Evolutionary conservation across 1,284 basidiomycete genomes (phyloP), one percentile per base, ranked within the genome.

Genomic region (Tylopilus orsonianus): DNA sequence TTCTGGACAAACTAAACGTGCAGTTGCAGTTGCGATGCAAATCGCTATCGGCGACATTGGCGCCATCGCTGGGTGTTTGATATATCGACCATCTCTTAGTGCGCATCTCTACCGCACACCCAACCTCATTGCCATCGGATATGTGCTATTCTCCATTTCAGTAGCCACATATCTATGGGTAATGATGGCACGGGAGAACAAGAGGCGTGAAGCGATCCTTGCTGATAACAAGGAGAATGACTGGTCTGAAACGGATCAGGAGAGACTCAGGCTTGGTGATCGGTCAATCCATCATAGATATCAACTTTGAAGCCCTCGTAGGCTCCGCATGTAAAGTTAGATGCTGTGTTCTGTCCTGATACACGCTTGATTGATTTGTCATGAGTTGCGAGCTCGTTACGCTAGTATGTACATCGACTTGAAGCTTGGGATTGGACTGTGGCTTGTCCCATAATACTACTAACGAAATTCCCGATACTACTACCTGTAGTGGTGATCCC

Each of bases 1-100:
- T n/a, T 79, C 79, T 8, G 80, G 79, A 3, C 84, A 86, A 57
- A 87, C 83, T 1, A 85, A 86, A 60, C 76, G 84, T 5, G 85
- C 83, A 1, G 74, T 81, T 1, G 80, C 78, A 0, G 73, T 82
- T 3, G 84, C 81, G 2, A 77, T 84, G 75, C 82, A 85, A 61
- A 85, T 88, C 49, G 77, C 75, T 13, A 76, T 86, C 10, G 83
- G 83, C 7, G 81, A 87, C 57, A 67, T 80, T 36, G 85, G 83
- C 5, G 80, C 82, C 18, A 79, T 87, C 49, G 73, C 77, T 22
- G 79, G 77, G 26, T 76, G 75, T 43, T 71, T 78, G 56, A 71
- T 84, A 42, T 83, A 80, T 57, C 64, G 78, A 23, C 78, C 79
- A 3, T 71, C 66, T 38, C 71, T 80, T 29, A 61, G 68, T 8